These are phyloP conservation scores for Streptanthus diversifolius DNA, from an alignment of 345 rosid genomes.

Conservation along the genomic window DNA sequence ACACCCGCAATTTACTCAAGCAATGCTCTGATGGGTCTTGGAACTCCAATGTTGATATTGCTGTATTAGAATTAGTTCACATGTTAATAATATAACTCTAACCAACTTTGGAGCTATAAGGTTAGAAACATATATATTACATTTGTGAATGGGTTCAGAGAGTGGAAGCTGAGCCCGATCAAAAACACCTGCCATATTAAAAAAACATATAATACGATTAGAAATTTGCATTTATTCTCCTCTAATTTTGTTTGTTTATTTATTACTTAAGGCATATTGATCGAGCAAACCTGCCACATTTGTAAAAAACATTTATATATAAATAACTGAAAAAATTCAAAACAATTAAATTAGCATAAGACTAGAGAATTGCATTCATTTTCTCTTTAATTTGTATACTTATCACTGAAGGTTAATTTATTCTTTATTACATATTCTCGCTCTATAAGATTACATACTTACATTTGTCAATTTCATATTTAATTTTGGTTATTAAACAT, in stretches of 20 bases:
- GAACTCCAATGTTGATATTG: constrained; percentile 60
- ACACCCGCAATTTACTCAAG: constrained; percentile 58
- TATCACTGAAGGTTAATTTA: background rate
- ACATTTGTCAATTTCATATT: background rate
- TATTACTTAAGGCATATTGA: too few species aligned
- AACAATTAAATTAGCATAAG: background rate
- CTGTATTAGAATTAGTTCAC: constrained; percentile 30
- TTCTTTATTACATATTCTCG: background rate
- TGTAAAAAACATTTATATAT: too few species aligned
- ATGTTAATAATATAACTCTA: constrained; percentile 1
- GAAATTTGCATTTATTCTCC: background rate
- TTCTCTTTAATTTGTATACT: background rate
- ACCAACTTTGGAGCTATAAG: background rate
- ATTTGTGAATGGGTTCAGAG: constrained; percentile 53
- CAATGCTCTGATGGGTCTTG: constrained; percentile 89
- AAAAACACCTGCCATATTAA: constrained; percentile 29
- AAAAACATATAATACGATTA: background rate
- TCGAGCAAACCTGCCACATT: too few species aligned
- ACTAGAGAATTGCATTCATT: background rate
- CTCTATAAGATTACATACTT: background rate
- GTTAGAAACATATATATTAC: constrained; percentile 37
- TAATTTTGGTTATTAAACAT: background rate
- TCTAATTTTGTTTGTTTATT: background rate
- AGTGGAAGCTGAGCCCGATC: constrained; percentile 58
- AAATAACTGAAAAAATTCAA: too few species aligned